Conservation (phyloP, 495 filamentous ascomycete genomes). For the Penicillium psychrofluorescens region DNA sequence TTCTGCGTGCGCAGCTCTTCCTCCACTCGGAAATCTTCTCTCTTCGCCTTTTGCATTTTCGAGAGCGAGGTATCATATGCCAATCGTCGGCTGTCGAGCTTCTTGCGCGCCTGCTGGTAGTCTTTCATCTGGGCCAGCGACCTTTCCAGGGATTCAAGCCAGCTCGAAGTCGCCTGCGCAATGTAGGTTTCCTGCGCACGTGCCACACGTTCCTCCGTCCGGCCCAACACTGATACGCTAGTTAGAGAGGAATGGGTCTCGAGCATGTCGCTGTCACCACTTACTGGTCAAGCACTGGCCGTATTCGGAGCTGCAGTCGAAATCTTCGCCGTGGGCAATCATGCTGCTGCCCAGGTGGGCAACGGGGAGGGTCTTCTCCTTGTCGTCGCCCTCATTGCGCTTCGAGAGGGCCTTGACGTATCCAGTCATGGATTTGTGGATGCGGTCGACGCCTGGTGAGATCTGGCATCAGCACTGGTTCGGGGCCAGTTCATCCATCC, state of each 20-base stretch:
- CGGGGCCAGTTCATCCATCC: neutral
- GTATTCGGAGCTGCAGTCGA: slow-evolving; percentile 85
- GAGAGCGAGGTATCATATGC: slow-evolving; percentile 85
- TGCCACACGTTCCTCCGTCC: slow-evolving; percentile 81
- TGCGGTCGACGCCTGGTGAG: slow-evolving; percentile 73
- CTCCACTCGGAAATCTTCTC: slow-evolving; percentile 86
- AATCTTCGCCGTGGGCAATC: slow-evolving; percentile 89
- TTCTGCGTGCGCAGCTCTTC: slow-evolving; percentile 90
- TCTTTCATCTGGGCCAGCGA: slow-evolving; percentile 95
- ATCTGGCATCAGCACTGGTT: neutral
- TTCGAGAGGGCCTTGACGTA: slow-evolving; percentile 92
- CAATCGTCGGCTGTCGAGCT: slow-evolving; percentile 83
- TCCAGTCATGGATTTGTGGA: slow-evolving; percentile 79
- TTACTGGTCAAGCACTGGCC: slow-evolving; percentile 78
- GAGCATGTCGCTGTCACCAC: slow-evolving; percentile 13
- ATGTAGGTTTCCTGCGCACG: slow-evolving; percentile 83
- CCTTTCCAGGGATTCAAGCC: slow-evolving; percentile 87
- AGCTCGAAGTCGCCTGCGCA: slow-evolving; percentile 71
- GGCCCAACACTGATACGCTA: slow-evolving; percentile 55
- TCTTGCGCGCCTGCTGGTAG: slow-evolving; percentile 78
- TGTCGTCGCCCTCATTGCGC: slow-evolving; percentile 74
- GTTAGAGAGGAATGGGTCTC: slow-evolving; percentile 6
- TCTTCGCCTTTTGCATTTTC: slow-evolving; percentile 92
- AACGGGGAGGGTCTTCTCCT: slow-evolving; percentile 77
- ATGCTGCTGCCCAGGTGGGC: slow-evolving; percentile 80